Conservation (phyloP, 306 rosid genomes). For the cucumber (Cucumis sativus) region Cucumber_9930_V3 NC_026657.2:35379501-35380000, state of each 20-base stretch:
- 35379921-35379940: background rate
- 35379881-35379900: too few relatives aligned
- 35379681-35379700: background rate
- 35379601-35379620: background rate
- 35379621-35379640: background rate
- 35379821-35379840: too few relatives aligned
- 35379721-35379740: too few relatives aligned
- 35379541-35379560: background rate
- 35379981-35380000: background rate
- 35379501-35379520: background rate
- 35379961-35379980: background rate
- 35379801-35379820: too few relatives aligned
- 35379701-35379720: too few relatives aligned
- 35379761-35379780: too few relatives aligned
- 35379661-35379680: too few relatives aligned
- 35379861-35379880: background rate
- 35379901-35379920: too few relatives aligned
- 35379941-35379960: too few relatives aligned
- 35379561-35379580: background rate
- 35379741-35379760: too few relatives aligned
- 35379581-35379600: background rate
- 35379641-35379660: background rate
- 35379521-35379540: background rate
- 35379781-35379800: too few relatives aligned
- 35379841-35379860: too few relatives aligned